These are phyloP conservation scores for Pichia kudriavzevii DNA, from an alignment of 1,139 yeast species.

Conservation along the genomic window DNA sequence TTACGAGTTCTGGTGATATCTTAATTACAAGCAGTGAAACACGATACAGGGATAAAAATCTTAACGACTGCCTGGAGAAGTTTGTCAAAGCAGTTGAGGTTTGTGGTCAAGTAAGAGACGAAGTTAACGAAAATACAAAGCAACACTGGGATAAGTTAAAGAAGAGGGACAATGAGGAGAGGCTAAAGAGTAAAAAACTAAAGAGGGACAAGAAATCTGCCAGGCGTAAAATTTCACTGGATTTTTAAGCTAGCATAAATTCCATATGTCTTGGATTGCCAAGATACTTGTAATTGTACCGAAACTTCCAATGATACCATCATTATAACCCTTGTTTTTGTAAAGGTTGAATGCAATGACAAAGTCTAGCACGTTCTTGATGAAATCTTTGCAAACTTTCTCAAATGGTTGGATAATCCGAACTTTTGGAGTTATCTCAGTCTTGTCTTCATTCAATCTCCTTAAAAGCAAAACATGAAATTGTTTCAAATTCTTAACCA, in stretches of 20 bases:
- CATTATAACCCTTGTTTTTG: slow-evolving; percentile 55
- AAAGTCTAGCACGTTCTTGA: slow-evolving; percentile 75
- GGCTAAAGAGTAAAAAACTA: slow-evolving; percentile 19
- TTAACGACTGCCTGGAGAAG: slow-evolving; percentile 22
- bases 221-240: slow-evolving; percentile 17
- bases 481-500: slow-evolving; percentile 26
- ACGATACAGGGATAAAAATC: slow-evolving; percentile 24
- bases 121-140: slow-evolving; percentile 14
- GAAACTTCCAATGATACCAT: slow-evolving; percentile 77
- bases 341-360: slow-evolving; percentile 70
- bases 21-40: slow-evolving; percentile 18
- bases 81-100: slow-evolving; percentile 20
- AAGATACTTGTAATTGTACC: slow-evolving; percentile 77
- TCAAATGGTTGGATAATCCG: slow-evolving; percentile 5
- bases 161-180: slow-evolving; percentile 18
- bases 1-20: slow-evolving; percentile 23
- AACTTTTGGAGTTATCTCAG: slow-evolving; percentile 13
- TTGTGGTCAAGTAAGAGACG: slow-evolving; percentile 17
- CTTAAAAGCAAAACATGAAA: slow-evolving; percentile 13
- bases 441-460: slow-evolving; percentile 24
- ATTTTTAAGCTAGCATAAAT: slow-evolving; percentile 12
- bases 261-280: slow-evolving; percentile 75
- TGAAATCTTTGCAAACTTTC: slow-evolving; percentile 52
- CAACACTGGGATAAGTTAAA: slow-evolving; percentile 20
- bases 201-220: slow-evolving; percentile 20